Conservation (phyloP, 2,329 filamentous ascomycete genomes). For the Lasiodiplodia sp. region DNA sequence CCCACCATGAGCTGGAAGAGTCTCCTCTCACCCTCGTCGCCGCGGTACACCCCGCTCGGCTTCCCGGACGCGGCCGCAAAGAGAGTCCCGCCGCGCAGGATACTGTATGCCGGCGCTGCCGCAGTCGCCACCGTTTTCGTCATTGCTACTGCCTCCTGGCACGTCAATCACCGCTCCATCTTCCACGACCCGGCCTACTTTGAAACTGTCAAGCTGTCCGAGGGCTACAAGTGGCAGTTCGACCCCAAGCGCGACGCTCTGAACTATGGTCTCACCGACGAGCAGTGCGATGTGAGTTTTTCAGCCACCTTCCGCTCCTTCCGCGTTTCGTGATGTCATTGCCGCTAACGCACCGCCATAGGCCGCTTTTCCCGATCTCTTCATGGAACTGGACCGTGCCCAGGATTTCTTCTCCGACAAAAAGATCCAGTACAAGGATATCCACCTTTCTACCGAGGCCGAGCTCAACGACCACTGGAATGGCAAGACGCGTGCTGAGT, state of each 20-base stretch:
- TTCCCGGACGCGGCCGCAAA: neutral
- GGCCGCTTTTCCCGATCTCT: conserved; percentile 28
- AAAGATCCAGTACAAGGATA: conserved; percentile 17
- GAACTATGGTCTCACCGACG: conserved; percentile 25
- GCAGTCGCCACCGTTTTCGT: conserved; percentile 5
- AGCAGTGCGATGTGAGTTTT: conserved; percentile 28
- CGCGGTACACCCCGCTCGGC: conserved; percentile 24
- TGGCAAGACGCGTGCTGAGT: conserved; percentile 3
- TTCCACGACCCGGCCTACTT: conserved; percentile 9
- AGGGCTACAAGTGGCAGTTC: conserved; percentile 25
- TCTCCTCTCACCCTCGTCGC: conserved; percentile 16
- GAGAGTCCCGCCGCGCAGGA: conserved; percentile 11
- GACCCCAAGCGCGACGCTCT: conserved; percentile 13
- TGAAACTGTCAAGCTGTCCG: conserved; percentile 8
- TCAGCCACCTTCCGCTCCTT: neutral
- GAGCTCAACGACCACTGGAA: conserved; percentile 15
- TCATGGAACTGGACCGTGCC: conserved; percentile 21
- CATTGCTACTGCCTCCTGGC: neutral
- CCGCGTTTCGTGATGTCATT: neutral
- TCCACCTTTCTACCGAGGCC: conserved; percentile 9
- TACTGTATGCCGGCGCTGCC: conserved; percentile 8
- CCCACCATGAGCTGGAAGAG: conserved; percentile 21
- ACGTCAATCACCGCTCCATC: neutral
- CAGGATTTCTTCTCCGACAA: conserved; percentile 15
- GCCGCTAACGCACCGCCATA: neutral